Base-by-base conservation (phyloP, 208 protist species). In the Tritrichomonas musculus region DNA sequence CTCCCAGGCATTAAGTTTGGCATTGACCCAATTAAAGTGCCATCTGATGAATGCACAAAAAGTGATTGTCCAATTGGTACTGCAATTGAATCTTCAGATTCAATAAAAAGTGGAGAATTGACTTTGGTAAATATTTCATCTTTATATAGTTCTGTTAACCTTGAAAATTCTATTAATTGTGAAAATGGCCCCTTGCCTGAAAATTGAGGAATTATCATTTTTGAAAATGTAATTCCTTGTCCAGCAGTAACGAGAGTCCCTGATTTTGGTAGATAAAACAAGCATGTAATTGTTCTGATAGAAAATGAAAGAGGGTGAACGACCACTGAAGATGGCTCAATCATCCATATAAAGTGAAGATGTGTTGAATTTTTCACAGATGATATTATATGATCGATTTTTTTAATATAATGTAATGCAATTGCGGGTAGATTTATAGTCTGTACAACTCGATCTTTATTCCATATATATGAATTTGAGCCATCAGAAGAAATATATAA, bases 401-500 rank as follows among this genome's bases (percentile, higher is more conserved):
- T 20, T 50, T 30, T 30, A 30, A 82, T 41, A 39, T 82, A 82
- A 30, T 20, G 0, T 1, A 82, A 27, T 3, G 33, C 73, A 82
- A 82, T 82, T 47, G 33, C 33, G 9, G 73, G 41, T 30, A 82
- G 36, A 82, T 47, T 30, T 20, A 53, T 82, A 25, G 30, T 14
- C 8, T 82, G 33, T 8, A 30, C 30, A 5, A 82, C 33, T 50
- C 41, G 27, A 30, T 8, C 49, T 30, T 33, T 33, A 8, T 30
- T 47, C 73, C 73, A 82, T n/a, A 82, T 50, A 30, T 47, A 47
- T 20, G 50, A 17, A 50, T 82, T 47, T n/a, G 73, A 50, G 44
- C 73, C 73, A 50, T 82, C 73, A 50, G 73, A 82, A 82, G 73
- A 82, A 82, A 39, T 41, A 5, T n/a, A 82, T 39, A 82, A 47